phyloP scores from a whole-genome alignment of 441 rosid species.

The Adansonia grandidieri region DNA sequence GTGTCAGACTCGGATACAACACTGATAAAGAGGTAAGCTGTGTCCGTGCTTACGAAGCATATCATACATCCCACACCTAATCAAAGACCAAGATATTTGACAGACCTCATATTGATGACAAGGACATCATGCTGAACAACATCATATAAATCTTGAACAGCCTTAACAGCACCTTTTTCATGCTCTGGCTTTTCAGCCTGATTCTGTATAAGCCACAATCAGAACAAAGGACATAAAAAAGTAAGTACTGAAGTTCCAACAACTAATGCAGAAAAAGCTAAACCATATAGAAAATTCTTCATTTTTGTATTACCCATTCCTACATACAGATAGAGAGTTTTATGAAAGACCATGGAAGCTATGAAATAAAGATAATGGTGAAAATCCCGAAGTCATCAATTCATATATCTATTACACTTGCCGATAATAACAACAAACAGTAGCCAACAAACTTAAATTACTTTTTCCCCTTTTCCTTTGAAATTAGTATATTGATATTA shows the following conservation, averaged over 20 bases:
- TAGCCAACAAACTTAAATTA: constrained; percentile 1
- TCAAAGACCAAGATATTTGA: constrained; percentile 28
- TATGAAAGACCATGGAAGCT: not conserved
- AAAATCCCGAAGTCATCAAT: not conserved
- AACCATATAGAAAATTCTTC: constrained; percentile 7
- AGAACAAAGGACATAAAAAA: not conserved
- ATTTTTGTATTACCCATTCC: not conserved
- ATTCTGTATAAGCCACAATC: constrained; percentile 54
- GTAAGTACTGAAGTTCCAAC: not conserved
- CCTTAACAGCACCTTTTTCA: constrained; percentile 83
- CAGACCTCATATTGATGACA: constrained; percentile 74
- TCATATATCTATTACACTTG: not conserved
- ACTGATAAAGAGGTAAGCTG: not conserved
- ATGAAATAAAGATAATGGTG: not conserved
- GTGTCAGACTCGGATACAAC: not conserved
- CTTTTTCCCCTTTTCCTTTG: not conserved
- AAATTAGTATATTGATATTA: not conserved
- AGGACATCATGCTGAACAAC: constrained; percentile 85
- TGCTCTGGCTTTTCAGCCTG: constrained; percentile 68
- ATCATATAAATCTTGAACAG: constrained; percentile 97
- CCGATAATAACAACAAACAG: not conserved
- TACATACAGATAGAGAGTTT: not conserved
- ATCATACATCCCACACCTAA: constrained; percentile 24
- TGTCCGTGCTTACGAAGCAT: constrained; percentile 4
- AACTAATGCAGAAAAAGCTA: not conserved